phyloP scores from a whole-genome alignment of 306 rosid genomes.

The Fragaria nilgerrensis region DNA sequence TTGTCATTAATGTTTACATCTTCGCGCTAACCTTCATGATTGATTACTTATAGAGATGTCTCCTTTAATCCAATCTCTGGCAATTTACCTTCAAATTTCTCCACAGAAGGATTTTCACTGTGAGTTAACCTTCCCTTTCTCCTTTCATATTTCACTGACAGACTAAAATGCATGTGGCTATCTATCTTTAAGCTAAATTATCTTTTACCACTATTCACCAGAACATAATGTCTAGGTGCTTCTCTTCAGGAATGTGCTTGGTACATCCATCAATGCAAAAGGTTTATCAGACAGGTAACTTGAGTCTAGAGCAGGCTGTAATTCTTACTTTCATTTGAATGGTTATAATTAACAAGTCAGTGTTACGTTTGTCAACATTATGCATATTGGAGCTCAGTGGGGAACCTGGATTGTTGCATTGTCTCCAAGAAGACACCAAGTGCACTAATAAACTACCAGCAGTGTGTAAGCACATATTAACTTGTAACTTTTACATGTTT shows the following conservation, averaged over 20 bases:
- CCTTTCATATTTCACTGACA: background rate
- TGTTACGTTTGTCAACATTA: background rate
- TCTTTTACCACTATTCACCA: background rate
- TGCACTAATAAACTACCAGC: constrained; percentile 26
- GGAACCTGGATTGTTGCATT: constrained; percentile 23
- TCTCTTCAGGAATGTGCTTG: constrained; percentile 34
- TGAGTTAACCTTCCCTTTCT: constrained; percentile 8
- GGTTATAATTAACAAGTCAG: background rate
- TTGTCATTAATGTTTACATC: background rate
- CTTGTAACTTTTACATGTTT: background rate
- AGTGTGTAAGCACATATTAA: constrained; percentile 18
- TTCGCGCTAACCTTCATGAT: background rate
- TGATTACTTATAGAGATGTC: constrained; percentile 27
- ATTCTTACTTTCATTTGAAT: background rate
- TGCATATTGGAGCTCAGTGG: constrained; percentile 14
- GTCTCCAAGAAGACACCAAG: constrained; percentile 25
- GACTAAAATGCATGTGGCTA: background rate
- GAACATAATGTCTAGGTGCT: background rate
- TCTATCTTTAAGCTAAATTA: background rate
- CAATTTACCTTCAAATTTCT: constrained; percentile 18
- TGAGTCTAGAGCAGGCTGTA: background rate
- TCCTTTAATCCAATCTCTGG: constrained; percentile 35
- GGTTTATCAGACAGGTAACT: constrained; percentile 28
- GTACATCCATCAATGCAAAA: constrained; percentile 31
- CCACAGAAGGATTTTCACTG: constrained; percentile 24